phyloP scores from a whole-genome alignment of 257 asterid species.

The Scutellaria minor region DNA sequence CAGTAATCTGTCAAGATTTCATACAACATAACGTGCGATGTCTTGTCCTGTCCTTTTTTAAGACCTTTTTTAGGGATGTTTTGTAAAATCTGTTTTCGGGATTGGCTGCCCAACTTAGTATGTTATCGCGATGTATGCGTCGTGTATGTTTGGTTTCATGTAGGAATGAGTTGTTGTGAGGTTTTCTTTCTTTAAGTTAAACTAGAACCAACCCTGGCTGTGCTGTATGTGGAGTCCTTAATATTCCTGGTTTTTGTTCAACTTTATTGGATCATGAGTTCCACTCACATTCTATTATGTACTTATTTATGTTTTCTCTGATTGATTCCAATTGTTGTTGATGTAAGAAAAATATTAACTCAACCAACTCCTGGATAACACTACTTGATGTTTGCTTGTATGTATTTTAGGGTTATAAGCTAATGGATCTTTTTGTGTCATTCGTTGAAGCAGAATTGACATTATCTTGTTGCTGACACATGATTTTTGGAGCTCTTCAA shows the following conservation, averaged over 20 bases:
- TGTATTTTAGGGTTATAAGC: too few species aligned
- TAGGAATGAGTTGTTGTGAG: constrained; percentile 36
- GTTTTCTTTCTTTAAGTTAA: not conserved
- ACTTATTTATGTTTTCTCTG: too few species aligned
- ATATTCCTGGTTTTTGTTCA: not conserved
- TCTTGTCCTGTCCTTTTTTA: not conserved
- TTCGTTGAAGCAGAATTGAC: too few species aligned
- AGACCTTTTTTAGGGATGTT: constrained; percentile 29
- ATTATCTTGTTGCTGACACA: too few species aligned
- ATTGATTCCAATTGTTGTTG: too few species aligned
- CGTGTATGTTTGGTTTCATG: constrained; percentile 22
- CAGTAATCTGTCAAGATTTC: constrained; percentile 46
- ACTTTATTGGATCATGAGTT: too few species aligned
- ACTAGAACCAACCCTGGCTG: not conserved
- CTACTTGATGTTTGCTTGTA: too few species aligned
- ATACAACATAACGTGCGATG: not conserved
- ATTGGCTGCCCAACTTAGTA: constrained; percentile 24
- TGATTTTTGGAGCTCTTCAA: too few species aligned
- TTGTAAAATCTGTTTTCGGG: constrained; percentile 31
- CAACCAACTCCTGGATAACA: too few species aligned
- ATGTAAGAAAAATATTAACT: too few species aligned
- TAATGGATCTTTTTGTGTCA: too few species aligned
- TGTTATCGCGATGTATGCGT: constrained; percentile 12
- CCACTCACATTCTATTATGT: too few species aligned
- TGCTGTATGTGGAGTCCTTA: not conserved